phyloP scores from a whole-genome alignment of 2,329 filamentous ascomycete genomes.

The Claviceps purpurea region DNA sequence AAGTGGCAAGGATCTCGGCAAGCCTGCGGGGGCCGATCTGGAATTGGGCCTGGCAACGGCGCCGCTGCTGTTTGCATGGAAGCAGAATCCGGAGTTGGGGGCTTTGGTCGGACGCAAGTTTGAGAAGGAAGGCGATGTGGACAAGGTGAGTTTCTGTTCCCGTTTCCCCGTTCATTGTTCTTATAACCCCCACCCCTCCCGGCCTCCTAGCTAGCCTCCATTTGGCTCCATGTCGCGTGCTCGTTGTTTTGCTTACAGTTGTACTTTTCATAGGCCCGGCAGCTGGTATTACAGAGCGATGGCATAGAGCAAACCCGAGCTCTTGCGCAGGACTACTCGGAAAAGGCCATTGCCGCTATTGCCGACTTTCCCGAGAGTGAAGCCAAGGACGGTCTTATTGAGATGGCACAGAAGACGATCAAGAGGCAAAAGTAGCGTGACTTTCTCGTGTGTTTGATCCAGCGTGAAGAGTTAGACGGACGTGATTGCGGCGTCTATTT shows the following conservation, averaged over 20 bases:
- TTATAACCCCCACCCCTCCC: too few species aligned
- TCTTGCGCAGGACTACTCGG: conserved; percentile 79
- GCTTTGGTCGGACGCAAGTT: conserved; percentile 88
- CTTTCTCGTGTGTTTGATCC: not conserved
- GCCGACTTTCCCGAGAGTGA: conserved; percentile 81
- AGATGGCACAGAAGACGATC: conserved; percentile 90
- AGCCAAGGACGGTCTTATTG: conserved; percentile 77
- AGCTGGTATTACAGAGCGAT: conserved; percentile 69
- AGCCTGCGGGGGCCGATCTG: conserved; percentile 87
- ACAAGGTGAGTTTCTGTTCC: conserved; percentile 45
- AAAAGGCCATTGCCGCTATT: conserved; percentile 79
- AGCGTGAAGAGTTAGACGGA: not conserved
- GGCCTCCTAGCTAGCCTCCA: too few species aligned
- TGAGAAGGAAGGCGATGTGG: conserved; percentile 66
- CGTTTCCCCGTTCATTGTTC: not conserved
- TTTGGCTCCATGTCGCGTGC: too few species aligned
- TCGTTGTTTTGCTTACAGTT: not conserved
- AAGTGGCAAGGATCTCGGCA: conserved; percentile 72
- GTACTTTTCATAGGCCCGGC: conserved; percentile 53
- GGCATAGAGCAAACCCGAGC: conserved; percentile 87
- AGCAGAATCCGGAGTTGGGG: conserved; percentile 71
- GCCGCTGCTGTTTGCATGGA: conserved; percentile 91
- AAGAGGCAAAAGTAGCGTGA: conserved; percentile 64
- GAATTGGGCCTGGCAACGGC: conserved; percentile 90
- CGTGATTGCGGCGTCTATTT: not conserved